Conservation (phyloP, 2,329 filamentous ascomycete genomes). For the Colletotrichum costaricense region DNA sequence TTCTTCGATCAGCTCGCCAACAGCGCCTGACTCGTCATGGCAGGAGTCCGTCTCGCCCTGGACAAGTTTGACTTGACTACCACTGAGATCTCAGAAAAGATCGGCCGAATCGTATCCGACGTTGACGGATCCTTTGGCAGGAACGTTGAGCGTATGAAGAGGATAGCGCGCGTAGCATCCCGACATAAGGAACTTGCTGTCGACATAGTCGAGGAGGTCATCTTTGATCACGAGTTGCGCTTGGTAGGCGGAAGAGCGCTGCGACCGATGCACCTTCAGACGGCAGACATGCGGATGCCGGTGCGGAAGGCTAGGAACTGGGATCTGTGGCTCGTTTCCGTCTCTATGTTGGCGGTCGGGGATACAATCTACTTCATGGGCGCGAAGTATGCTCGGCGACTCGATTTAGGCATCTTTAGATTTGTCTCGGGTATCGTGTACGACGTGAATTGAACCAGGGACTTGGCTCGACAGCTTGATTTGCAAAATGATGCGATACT, state of each 20-base stretch:
- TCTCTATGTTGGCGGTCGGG: background rate
- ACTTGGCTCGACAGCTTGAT: background rate
- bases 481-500: background rate
- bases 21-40: conserved; percentile 46
- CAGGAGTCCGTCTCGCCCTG: conserved; percentile 48
- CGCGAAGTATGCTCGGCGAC: background rate
- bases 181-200: conserved; percentile 51
- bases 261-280: conserved; percentile 55
- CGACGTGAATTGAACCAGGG: background rate
- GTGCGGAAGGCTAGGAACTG: conserved; percentile 23
- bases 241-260: conserved; percentile 42
- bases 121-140: conserved; percentile 42
- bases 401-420: background rate
- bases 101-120: conserved; percentile 43
- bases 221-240: conserved; percentile 49
- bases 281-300: conserved; percentile 53
- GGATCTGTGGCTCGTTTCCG: conserved; percentile 10
- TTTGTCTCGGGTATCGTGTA: background rate
- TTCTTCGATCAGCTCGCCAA: conserved; percentile 57
- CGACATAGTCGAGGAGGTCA: conserved; percentile 54
- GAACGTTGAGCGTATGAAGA: conserved; percentile 50
- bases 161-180: conserved; percentile 50
- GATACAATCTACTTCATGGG: background rate
- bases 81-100: conserved; percentile 44
- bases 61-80: conserved; percentile 50